Percentiles rank a stretch among this genome's conserved stretches.
Evolutionary conservation across 257 asterid species (phyloP).

Genomic region (Nicotiana undulata): DNA sequence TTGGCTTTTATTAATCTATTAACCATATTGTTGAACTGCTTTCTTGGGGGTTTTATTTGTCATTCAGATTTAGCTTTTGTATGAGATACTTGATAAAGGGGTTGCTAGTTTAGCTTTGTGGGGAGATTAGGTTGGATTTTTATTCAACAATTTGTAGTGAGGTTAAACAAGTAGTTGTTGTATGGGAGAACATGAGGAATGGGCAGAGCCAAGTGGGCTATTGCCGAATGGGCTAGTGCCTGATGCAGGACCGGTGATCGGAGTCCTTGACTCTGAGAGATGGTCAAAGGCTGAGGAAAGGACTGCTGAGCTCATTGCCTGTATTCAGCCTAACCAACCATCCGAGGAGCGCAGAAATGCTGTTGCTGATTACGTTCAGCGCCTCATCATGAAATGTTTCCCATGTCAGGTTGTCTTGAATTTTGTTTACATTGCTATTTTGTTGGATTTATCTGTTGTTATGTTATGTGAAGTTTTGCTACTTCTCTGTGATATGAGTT

Average conservation of each 20-base stretch:
- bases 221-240: slow-evolving; percentile 74
- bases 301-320: slow-evolving; percentile 78
- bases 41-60: background rate
- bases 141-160: slow-evolving; percentile 11
- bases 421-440: background rate
- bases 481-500: background rate
- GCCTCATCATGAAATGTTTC: slow-evolving; percentile 75
- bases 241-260: slow-evolving; percentile 56
- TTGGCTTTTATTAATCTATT: background rate
- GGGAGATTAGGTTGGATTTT: slow-evolving; percentile 11
- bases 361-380: slow-evolving; percentile 81
- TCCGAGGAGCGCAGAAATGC: slow-evolving; percentile 90
- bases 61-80: background rate
- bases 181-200: slow-evolving; percentile 88
- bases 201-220: slow-evolving; percentile 67
- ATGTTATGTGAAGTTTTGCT: background rate
- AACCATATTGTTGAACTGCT: background rate
- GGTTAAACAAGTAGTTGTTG: slow-evolving; percentile 22
- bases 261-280: slow-evolving; percentile 54
- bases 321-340: slow-evolving; percentile 80
- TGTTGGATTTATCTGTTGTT: slow-evolving; percentile 4
- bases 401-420: slow-evolving; percentile 72
- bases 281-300: slow-evolving; percentile 91
- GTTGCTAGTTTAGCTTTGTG: background rate
- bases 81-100: slow-evolving; percentile 1